Evolutionary conservation across 108 stramenopile genomes (phyloP).

Genomic region (Aureococcus anophagefferens): DNA sequence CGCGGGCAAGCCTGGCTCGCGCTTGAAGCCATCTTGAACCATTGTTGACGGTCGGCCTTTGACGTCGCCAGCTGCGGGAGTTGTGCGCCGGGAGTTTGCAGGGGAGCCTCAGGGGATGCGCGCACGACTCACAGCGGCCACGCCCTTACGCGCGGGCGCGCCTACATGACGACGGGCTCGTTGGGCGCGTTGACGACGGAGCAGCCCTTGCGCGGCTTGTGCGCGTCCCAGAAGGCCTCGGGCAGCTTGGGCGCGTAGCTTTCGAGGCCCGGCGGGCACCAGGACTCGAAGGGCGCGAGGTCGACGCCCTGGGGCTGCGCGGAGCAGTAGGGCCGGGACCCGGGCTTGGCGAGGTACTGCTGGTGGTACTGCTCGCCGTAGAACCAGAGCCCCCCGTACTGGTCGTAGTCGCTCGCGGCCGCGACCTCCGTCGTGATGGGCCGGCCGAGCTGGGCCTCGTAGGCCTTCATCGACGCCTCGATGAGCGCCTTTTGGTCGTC

Average conservation of each 20-base stretch:
- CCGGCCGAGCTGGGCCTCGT: slow-evolving; percentile 26
- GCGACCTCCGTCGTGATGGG: slow-evolving; percentile 59
- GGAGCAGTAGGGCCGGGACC: slow-evolving; percentile 60
- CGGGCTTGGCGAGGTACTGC: slow-evolving; percentile 68
- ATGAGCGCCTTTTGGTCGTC: slow-evolving; percentile 62
- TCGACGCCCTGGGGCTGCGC: slow-evolving; percentile 65
- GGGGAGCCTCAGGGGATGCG: no score
- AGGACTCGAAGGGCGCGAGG: slow-evolving; percentile 48
- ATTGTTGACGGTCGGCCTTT: no score
- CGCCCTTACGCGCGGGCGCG: no score
- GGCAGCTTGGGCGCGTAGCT: slow-evolving; percentile 59
- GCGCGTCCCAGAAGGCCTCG: slow-evolving; percentile 56
- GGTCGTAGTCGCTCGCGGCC: slow-evolving; percentile 55
- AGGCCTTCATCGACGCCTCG: slow-evolving; percentile 51
- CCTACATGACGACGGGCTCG: slow-evolving; percentile 39
- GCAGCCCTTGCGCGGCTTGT: slow-evolving; percentile 58
- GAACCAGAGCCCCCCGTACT: slow-evolving; percentile 67
- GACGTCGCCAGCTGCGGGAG: no score
- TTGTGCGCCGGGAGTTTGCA: no score
- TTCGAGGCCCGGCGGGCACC: slow-evolving; percentile 55
- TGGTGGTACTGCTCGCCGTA: slow-evolving; percentile 70
- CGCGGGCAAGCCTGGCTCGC: no score
- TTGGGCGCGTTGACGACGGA: slow-evolving; percentile 58
- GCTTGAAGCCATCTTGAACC: no score
- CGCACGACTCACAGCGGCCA: no score